Evolutionary conservation across 2,329 filamentous ascomycete genomes (phyloP), one percentile per base, ranked within the genome.

Genomic region (Xenosphaeropsis pyriputrescens): DNA sequence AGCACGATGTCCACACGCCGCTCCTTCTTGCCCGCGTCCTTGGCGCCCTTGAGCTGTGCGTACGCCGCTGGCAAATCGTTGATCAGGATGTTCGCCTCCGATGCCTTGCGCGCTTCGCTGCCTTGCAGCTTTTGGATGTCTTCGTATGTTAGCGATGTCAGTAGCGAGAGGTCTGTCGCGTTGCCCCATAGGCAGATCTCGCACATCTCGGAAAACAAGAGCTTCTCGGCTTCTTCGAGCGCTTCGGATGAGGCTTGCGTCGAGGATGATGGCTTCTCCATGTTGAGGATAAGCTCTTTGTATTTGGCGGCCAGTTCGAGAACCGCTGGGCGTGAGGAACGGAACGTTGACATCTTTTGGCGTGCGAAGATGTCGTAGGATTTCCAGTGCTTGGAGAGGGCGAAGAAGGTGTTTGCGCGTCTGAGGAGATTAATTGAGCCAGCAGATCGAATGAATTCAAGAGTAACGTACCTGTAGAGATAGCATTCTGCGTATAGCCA

Each of bases 141-240:
- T 50, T 95, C 88, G 57, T 94, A 94, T 2, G 82, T 85, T 39
- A 95, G 70, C 49, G 80, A 86, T 0, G 88, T 94, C 39, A 96
- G 68, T 15, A 96, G 78, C 0, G 85, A 93, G 12, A 96, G 67
- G 57, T 96, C 91, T 0, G 89, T 96, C 2, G 89, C 91, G 57
- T 96, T 96, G 9, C 89, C 89, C 89, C 89, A 96, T 2, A 96
- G 72, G 55, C 88, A 95, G 49, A 95, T 91, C 65, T 95, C 85
- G 59, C 80, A 88, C 81, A 96, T 93, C 56, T 96, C 89, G 17
- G 69, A 69, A 61, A 96, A 96, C 18, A 95, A 64, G 0, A 88
- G 60, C 53, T 75, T 74, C 54, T 93, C 83, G 0, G 83, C 77
- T 39, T 79, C 72, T 19, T 74, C 70, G 13, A 47, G 39, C 32